These are phyloP conservation scores for Chalciporus sphaerocephalus DNA, from an alignment of 768 basidiomycete genomes.

Conservation along the genomic window DNA sequence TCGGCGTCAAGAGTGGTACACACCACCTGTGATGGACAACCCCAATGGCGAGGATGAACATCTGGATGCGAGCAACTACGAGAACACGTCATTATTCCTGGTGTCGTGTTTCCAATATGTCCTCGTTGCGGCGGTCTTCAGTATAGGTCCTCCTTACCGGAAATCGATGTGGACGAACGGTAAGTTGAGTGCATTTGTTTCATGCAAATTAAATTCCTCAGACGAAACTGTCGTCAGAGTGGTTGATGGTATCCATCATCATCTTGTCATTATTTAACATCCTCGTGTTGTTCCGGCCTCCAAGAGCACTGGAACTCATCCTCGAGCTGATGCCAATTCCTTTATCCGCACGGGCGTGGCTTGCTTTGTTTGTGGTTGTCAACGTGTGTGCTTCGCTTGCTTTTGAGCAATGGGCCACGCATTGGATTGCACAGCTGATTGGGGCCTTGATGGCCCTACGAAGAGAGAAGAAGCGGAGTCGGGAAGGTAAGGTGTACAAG, in stretches of 20 bases:
- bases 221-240: conserved; percentile 41
- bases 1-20: conserved; percentile 82
- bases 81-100: conserved; percentile 89
- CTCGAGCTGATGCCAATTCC: conserved; percentile 80
- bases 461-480: conserved; percentile 42
- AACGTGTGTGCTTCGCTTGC: conserved; percentile 70
- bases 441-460: conserved; percentile 43
- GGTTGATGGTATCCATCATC: conserved; percentile 76
- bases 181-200: conserved; percentile 33
- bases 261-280: conserved; percentile 69
- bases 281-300: conserved; percentile 71
- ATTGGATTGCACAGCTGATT: conserved; percentile 51
- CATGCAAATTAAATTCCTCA: neutral
- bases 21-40: conserved; percentile 50
- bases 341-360: conserved; percentile 56
- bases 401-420: conserved; percentile 77
- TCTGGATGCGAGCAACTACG: conserved; percentile 81
- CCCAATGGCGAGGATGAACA: conserved; percentile 57
- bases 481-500: conserved; percentile 80
- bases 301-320: conserved; percentile 50
- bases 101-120: conserved; percentile 99
- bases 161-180: conserved; percentile 95
- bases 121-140: conserved; percentile 93
- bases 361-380: conserved; percentile 61
- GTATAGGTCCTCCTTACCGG: conserved; percentile 95